These are phyloP conservation scores for Wickerhamomyces subpelliculosus DNA, from an alignment of 805 yeast genomes.

Conservation along the genomic window DNA sequence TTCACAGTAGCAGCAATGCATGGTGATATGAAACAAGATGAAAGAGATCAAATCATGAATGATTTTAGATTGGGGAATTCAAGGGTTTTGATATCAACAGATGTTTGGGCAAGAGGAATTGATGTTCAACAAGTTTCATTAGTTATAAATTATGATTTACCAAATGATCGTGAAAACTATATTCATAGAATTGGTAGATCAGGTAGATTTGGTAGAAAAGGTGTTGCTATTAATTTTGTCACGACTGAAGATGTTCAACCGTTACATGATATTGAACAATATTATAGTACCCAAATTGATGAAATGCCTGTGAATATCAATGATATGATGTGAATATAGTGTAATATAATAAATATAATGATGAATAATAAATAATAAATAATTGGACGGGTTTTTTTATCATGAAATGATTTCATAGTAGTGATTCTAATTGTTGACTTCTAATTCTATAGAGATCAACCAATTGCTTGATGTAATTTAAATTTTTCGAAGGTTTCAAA, in stretches of 20 bases:
- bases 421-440: slow-evolving; percentile 13
- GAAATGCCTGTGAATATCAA: slow-evolving; percentile 76
- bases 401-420: not conserved
- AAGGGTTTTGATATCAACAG: slow-evolving; percentile 91
- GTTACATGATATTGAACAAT: slow-evolving; percentile 68
- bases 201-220: slow-evolving; percentile 98
- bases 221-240: slow-evolving; percentile 93
- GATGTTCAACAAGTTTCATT: slow-evolving; percentile 97
- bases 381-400: no score
- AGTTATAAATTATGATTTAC: slow-evolving; percentile 93
- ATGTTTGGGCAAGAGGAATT: slow-evolving; percentile 96
- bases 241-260: slow-evolving; percentile 70
- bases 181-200: slow-evolving; percentile 97
- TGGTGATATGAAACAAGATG: slow-evolving; percentile 94
- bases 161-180: slow-evolving; percentile 88
- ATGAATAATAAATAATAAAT: no score
- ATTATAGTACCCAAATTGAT: slow-evolving; percentile 66
- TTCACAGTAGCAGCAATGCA: slow-evolving; percentile 96
- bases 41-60: slow-evolving; percentile 90
- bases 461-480: slow-evolving; percentile 12
- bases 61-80: slow-evolving; percentile 93
- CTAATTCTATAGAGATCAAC: slow-evolving; percentile 14
- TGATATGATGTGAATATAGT: slow-evolving; percentile 28
- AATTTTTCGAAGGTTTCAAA: slow-evolving; percentile 6
- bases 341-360: not conserved